Conservation (phyloP, 2,329 filamentous ascomycete species). For the Lasiodiplodia sp. region DNA sequence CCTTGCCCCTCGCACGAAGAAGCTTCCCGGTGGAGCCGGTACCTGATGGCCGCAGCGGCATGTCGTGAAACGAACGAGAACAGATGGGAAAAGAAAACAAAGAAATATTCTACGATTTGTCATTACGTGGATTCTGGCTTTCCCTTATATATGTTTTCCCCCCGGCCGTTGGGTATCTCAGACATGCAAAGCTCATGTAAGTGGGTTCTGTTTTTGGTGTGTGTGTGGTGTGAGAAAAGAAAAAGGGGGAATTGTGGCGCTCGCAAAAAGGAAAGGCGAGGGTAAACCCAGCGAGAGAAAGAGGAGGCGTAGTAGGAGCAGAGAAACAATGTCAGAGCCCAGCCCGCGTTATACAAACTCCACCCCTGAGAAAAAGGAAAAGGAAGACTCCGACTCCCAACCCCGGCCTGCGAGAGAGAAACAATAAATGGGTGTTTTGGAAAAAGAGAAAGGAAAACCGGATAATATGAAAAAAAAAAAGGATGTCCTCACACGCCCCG, state of each 20-base stretch:
- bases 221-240: neutral
- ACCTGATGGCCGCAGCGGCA: neutral
- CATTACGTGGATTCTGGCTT: constrained; percentile 12
- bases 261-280: neutral
- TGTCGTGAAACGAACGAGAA: neutral
- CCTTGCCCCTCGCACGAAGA: too few species aligned
- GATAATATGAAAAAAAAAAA: neutral
- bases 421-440: neutral
- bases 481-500: neutral
- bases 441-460: neutral
- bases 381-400: neutral
- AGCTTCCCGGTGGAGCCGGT: neutral
- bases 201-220: neutral
- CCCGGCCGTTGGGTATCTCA: constrained; percentile 25
- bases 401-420: constrained; percentile 9
- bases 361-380: neutral
- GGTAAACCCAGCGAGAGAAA: neutral
- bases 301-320: neutral
- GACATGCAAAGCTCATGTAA: constrained; percentile 20
- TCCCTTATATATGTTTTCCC: neutral
- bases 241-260: neutral
- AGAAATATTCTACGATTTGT: constrained; percentile 14
- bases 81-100: neutral
- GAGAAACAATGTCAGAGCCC: neutral
- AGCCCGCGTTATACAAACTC: neutral